phyloP scores from a whole-genome alignment of 2,329 filamentous ascomycete genomes.

The Fusarium sp. region DNA sequence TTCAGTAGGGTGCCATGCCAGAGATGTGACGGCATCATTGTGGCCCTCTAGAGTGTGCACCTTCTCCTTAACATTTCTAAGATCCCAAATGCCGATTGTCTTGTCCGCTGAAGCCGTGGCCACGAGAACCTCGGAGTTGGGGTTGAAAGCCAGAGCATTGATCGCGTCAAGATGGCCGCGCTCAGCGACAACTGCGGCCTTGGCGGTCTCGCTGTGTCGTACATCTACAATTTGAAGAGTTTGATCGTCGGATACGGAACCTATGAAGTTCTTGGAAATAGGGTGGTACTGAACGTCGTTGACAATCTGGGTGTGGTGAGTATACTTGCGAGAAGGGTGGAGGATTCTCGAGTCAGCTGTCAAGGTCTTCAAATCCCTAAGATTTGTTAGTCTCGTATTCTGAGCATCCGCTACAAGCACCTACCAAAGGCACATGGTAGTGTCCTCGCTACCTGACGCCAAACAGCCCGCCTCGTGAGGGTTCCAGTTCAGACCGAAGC shows the following conservation, averaged over 20 bases:
- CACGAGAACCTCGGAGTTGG: conserved; percentile 86
- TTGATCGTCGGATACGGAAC: conserved; percentile 93
- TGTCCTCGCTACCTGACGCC: conserved; percentile 91
- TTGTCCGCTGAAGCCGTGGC: conserved; percentile 96
- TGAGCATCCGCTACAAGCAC: conserved; percentile 42
- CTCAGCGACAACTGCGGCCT: conserved; percentile 75
- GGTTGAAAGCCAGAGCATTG: conserved; percentile 96
- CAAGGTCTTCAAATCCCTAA: conserved; percentile 83
- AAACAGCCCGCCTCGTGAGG: conserved; percentile 84
- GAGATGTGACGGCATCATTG: conserved; percentile 86
- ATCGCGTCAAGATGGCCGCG: conserved; percentile 90
- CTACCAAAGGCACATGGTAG: conserved; percentile 90
- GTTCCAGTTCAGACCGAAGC: conserved; percentile 94
- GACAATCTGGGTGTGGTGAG: conserved; percentile 88
- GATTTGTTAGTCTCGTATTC: conserved; percentile 25
- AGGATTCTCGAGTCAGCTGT: conserved; percentile 76
- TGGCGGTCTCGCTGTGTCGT: conserved; percentile 73
- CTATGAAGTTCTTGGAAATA: conserved; percentile 84
- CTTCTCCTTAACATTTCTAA: conserved; percentile 89
- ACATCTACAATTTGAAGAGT: conserved; percentile 92
- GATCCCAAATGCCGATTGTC: conserved; percentile 93
- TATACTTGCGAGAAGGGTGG: conserved; percentile 79
- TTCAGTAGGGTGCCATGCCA: conserved; percentile 95
- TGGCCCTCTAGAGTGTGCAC: conserved; percentile 92
- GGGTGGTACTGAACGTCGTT: conserved; percentile 98